Percentiles rank a stretch among this genome's conserved stretches.
These are phyloP conservation scores for Cytospora leucostoma DNA, from an alignment of 2,329 filamentous ascomycete species.

Conservation along the genomic window DNA sequence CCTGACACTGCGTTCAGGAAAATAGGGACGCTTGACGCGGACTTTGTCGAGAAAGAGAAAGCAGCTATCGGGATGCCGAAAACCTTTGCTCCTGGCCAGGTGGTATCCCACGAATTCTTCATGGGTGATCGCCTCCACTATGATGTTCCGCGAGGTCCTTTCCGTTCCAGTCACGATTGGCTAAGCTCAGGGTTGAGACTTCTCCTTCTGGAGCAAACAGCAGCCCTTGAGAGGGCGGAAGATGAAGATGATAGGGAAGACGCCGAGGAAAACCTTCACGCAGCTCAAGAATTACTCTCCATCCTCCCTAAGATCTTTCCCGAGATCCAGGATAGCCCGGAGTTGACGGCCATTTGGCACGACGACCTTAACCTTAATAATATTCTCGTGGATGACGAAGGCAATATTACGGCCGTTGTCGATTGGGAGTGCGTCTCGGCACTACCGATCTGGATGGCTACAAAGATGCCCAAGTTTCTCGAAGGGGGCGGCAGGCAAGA, in stretches of 20 bases:
- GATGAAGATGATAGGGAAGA: conserved; percentile 38
- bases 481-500: conserved; percentile 33
- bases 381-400: conserved; percentile 42
- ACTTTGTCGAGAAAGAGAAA: background rate
- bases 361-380: conserved; percentile 43
- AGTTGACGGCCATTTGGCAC: conserved; percentile 41
- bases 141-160: conserved; percentile 41
- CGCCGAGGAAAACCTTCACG: conserved; percentile 32
- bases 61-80: background rate
- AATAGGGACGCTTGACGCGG: conserved; percentile 34
- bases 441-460: conserved; percentile 42
- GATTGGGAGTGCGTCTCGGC: conserved; percentile 48
- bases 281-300: conserved; percentile 34
- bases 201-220: conserved; percentile 35
- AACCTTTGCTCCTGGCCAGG: conserved; percentile 29
- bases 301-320: conserved; percentile 40
- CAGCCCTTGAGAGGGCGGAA: conserved; percentile 29
- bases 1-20: conserved; percentile 30
- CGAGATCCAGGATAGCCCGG: conserved; percentile 28
- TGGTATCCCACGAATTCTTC: conserved; percentile 41
- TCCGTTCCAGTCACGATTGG: conserved; percentile 43
- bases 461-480: conserved; percentile 40
- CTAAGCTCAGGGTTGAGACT: conserved; percentile 37
- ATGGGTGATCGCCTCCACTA: conserved; percentile 36
- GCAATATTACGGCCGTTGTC: conserved; percentile 40